Conservation (phyloP, 768 basidiomycete species). For the Phallus indusiatus region DNA sequence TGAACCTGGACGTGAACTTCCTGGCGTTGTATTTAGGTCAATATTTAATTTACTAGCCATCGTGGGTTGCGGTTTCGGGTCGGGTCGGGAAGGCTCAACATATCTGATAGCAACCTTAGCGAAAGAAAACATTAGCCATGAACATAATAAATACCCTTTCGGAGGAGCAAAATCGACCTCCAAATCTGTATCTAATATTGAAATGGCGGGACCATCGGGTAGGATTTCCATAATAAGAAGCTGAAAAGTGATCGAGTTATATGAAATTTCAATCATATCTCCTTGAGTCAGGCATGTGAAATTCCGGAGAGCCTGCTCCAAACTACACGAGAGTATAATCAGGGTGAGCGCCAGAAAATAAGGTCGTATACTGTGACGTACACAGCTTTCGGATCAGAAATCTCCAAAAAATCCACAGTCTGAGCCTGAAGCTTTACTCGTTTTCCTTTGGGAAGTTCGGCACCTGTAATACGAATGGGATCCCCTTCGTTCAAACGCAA, state of each 20-base stretch:
- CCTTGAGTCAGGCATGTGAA: constrained; percentile 89
- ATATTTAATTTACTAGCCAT: constrained; percentile 98
- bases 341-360: not conserved
- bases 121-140: constrained; percentile 19
- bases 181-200: constrained; percentile 88
- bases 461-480: constrained; percentile 84
- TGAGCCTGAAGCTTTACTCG: constrained; percentile 97
- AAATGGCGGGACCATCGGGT: constrained; percentile 83
- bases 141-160: constrained; percentile 34
- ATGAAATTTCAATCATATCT: constrained; percentile 96
- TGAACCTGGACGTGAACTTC: constrained; percentile 74
- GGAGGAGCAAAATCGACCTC: constrained; percentile 97
- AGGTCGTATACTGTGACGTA: constrained; percentile 32
- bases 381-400: constrained; percentile 98
- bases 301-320: constrained; percentile 91
- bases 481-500: constrained; percentile 90
- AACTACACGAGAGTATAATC: constrained; percentile 32
- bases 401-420: constrained; percentile 87
- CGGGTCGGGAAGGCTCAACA: constrained; percentile 84
- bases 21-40: constrained; percentile 78
- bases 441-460: constrained; percentile 85
- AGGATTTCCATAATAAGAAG: constrained; percentile 91
- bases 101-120: constrained; percentile 42
- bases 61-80: constrained; percentile 70
- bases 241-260: constrained; percentile 92